Conservation (phyloP, 169 alveolate species). For the Plasmodium coatneyi region DNA sequence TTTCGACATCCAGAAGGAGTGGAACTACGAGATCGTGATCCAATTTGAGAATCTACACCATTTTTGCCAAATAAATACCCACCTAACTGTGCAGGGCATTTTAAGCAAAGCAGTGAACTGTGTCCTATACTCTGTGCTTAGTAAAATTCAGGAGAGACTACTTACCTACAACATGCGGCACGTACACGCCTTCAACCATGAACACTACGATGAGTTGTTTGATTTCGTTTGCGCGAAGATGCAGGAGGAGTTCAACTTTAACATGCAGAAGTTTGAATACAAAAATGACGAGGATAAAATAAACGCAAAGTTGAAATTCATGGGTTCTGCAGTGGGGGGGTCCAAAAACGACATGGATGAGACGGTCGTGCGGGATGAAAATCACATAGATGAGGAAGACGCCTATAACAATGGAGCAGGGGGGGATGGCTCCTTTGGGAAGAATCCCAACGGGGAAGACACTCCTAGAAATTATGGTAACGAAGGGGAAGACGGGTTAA, state of each 20-base stretch:
- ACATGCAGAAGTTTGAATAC: slow-evolving; percentile 14
- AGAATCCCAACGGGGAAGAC: not conserved
- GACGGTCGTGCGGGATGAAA: not conserved
- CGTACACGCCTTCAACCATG: slow-evolving; percentile 76
- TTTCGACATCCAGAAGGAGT: slow-evolving; percentile 73
- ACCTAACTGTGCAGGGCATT: slow-evolving; percentile 32
- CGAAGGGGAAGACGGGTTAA: not conserved
- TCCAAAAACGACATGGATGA: not conserved
- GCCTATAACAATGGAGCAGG: not conserved
- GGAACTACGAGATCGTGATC: slow-evolving; percentile 89
- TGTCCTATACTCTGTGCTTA: slow-evolving; percentile 54
- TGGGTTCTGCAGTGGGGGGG: not conserved
- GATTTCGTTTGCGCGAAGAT: slow-evolving; percentile 33
- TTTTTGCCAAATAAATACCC: slow-evolving; percentile 79
- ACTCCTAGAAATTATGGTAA: not conserved
- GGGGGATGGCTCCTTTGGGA: not conserved
- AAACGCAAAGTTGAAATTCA: slow-evolving; percentile 34
- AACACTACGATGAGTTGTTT: slow-evolving; percentile 46
- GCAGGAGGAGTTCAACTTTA: slow-evolving; percentile 26
- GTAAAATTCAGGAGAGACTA: slow-evolving; percentile 21
- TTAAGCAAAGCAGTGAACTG: slow-evolving; percentile 61
- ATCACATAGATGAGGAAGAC: not conserved
- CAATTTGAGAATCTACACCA: slow-evolving; percentile 88
- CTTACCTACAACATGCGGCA: slow-evolving; percentile 59
- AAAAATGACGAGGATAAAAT: slow-evolving; percentile 61